A percentile compares a stretch with the other conserved stretches of the same genome.
phyloP scores from a whole-genome alignment of 768 basidiomycete genomes.

The Clavaria fumosa region DNA sequence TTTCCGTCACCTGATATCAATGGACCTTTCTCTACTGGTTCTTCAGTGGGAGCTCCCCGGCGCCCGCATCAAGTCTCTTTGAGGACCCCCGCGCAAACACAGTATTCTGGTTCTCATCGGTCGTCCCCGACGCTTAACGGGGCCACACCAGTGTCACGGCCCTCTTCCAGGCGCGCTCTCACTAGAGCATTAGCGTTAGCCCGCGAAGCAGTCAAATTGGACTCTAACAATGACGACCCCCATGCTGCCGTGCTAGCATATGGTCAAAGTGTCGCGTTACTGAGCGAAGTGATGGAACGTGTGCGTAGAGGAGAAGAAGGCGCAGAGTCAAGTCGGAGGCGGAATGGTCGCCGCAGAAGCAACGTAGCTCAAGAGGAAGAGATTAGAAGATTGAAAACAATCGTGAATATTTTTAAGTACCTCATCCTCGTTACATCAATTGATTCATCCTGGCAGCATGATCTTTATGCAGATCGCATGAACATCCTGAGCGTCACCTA shows the following conservation, averaged over 20 bases:
- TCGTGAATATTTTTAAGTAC: conserved; percentile 38
- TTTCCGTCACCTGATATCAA: conserved; percentile 21
- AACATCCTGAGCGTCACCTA: conserved; percentile 83
- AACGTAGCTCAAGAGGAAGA: conserved; percentile 88
- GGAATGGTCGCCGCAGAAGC: conserved; percentile 50
- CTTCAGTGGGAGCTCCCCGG: conserved; percentile 43
- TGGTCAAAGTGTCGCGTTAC: conserved; percentile 67
- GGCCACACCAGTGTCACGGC: conserved; percentile 30
- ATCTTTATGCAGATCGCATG: conserved; percentile 91
- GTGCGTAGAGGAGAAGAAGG: conserved; percentile 77
- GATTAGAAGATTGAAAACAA: conserved; percentile 70
- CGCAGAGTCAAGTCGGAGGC: conserved; percentile 41
- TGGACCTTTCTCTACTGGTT: conserved; percentile 29
- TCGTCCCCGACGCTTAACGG: conserved; percentile 27
- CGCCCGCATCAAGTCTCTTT: conserved; percentile 29
- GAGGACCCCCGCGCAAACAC: conserved; percentile 14
- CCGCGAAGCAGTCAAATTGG: conserved; percentile 78
- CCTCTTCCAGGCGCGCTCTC: conserved; percentile 74
- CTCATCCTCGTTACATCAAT: conserved; percentile 5
- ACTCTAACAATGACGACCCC: conserved; percentile 78
- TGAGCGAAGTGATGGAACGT: conserved; percentile 87
- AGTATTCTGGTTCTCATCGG: conserved; percentile 30
- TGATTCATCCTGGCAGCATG: conserved; percentile 39
- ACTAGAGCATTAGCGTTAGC: conserved; percentile 79
- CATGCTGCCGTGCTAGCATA: conserved; percentile 83